These are phyloP conservation scores for Penicillium sp. DNA, from an alignment of 2,329 filamentous ascomycete species.

Conservation along the genomic window DNA sequence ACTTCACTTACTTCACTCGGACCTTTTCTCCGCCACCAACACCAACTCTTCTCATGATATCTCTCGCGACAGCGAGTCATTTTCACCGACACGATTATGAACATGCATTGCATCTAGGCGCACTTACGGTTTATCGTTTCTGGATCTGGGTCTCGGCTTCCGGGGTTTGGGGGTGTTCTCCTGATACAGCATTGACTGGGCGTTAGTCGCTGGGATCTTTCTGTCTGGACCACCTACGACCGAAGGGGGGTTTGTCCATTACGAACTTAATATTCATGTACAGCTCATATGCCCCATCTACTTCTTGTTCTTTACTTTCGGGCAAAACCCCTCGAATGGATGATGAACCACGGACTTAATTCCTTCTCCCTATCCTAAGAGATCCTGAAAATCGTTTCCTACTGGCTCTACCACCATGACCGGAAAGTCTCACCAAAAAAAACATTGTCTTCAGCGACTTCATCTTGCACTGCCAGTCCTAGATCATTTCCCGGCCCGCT, in stretches of 20 bases:
- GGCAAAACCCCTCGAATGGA: conserved; percentile 19
- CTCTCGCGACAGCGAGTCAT: conserved; percentile 15
- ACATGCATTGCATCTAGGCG: conserved; percentile 46
- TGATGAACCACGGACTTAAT: conserved; percentile 23
- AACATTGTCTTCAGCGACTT: conserved; percentile 24
- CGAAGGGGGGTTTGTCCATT: conserved; percentile 17
- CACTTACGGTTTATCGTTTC: conserved; percentile 35
- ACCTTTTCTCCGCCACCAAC: neutral
- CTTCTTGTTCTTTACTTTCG: conserved; percentile 19
- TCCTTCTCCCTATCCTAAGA: conserved; percentile 5
- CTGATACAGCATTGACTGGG: conserved; percentile 36
- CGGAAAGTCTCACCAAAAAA: conserved; percentile 19
- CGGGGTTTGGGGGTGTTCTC: conserved; percentile 16
- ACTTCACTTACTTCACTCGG: too few relatives aligned
- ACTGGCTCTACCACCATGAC: conserved; percentile 5
- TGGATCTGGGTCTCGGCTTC: conserved; percentile 23
- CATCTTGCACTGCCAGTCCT: conserved; percentile 17
- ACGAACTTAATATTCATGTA: conserved; percentile 39
- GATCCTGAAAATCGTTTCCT: conserved; percentile 4
- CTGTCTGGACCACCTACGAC: conserved; percentile 19
- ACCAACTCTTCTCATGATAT: conserved; percentile 5
- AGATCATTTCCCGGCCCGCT: conserved; percentile 4
- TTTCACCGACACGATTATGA: conserved; percentile 39
- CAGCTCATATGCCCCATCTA: conserved; percentile 28
- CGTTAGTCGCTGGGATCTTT: conserved; percentile 31